Conservation (phyloP, 78 protist species). For the Dictyostelium citrinum region DNA sequence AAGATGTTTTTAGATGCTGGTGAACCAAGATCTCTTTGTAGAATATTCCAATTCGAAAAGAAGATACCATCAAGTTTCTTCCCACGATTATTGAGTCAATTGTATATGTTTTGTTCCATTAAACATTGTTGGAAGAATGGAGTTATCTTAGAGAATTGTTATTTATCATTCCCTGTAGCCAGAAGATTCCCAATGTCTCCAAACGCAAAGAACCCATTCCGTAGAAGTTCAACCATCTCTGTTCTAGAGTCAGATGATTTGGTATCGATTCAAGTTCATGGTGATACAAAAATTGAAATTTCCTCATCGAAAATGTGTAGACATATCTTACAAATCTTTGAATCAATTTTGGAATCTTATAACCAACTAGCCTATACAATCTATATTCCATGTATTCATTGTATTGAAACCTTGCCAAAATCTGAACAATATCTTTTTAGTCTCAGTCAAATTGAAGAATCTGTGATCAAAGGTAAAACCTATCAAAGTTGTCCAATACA, state of each 20-base stretch:
- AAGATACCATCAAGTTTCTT: conserved; percentile 50
- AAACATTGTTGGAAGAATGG: conserved; percentile 34
- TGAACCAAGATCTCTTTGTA: conserved; percentile 14
- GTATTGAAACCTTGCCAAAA: conserved; percentile 17
- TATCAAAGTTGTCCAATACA: conserved; percentile 41
- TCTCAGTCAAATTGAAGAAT: conserved; percentile 20
- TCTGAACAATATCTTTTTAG: conserved; percentile 3
- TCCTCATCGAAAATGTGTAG: conserved; percentile 58
- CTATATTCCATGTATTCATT: conserved; percentile 67
- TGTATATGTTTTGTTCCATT: conserved; percentile 55
- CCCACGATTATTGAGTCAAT: conserved; percentile 13
- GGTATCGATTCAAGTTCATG: conserved; percentile 15
- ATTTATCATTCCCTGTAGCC: conserved; percentile 33
- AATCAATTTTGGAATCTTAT: conserved; percentile 48
- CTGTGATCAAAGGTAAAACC: conserved; percentile 44
- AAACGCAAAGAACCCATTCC: neutral
- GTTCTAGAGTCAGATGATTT: conserved; percentile 30
- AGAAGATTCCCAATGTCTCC: conserved; percentile 18
- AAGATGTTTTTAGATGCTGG: neutral
- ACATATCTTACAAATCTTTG: conserved; percentile 63
- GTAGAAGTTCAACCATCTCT: neutral
- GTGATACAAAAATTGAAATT: conserved; percentile 47
- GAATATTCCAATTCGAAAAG: conserved; percentile 34
- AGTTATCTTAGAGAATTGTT: conserved; percentile 45
- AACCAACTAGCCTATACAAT: conserved; percentile 10